phyloP scores from a whole-genome alignment of 2,329 filamentous ascomycete genomes.

The Penicillium sclerotiorum region DNA sequence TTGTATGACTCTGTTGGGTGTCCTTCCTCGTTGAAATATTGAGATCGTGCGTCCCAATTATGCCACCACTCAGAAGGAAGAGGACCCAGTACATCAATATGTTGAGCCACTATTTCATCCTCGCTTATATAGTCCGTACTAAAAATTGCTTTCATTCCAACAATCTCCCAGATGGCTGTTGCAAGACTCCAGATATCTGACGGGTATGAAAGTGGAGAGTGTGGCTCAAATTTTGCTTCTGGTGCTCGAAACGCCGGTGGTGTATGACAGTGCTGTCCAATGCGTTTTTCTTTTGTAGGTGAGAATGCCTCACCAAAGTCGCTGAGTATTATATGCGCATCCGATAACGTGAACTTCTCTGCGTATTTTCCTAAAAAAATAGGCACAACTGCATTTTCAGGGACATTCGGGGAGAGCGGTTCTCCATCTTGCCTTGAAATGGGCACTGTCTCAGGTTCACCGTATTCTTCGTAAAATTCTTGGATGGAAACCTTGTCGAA shows the following conservation, averaged over 20 bases:
- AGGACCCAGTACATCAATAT: slow-evolving; percentile 26
- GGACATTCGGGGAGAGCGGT: slow-evolving; percentile 31
- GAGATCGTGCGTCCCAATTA: slow-evolving; percentile 14
- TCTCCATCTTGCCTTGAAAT: slow-evolving; percentile 26
- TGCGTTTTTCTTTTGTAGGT: slow-evolving; percentile 13
- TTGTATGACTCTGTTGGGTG: slow-evolving; percentile 7
- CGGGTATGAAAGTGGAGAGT: slow-evolving; percentile 20
- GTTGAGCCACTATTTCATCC: slow-evolving; percentile 23
- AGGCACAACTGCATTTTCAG: slow-evolving; percentile 31
- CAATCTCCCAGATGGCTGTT: slow-evolving; percentile 29
- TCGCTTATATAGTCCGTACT: not conserved
- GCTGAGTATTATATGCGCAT: slow-evolving; percentile 29
- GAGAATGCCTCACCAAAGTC: slow-evolving; percentile 45
- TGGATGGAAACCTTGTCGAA: slow-evolving; percentile 34
- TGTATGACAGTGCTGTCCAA: slow-evolving; percentile 25
- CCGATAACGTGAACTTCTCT: slow-evolving; percentile 32
- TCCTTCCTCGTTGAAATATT: slow-evolving; percentile 16
- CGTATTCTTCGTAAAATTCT: slow-evolving; percentile 32
- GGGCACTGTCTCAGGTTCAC: slow-evolving; percentile 21
- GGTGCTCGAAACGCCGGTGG: slow-evolving; percentile 20
- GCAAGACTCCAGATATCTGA: slow-evolving; percentile 32
- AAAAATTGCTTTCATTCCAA: slow-evolving; percentile 26
- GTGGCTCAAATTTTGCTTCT: slow-evolving; percentile 28
- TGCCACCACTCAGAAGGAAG: slow-evolving; percentile 23
- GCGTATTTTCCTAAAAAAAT: slow-evolving; percentile 41